These are phyloP conservation scores for Oryza nivara DNA, from an alignment of 176 grass and related monocot species.

Conservation along the genomic window DNA sequence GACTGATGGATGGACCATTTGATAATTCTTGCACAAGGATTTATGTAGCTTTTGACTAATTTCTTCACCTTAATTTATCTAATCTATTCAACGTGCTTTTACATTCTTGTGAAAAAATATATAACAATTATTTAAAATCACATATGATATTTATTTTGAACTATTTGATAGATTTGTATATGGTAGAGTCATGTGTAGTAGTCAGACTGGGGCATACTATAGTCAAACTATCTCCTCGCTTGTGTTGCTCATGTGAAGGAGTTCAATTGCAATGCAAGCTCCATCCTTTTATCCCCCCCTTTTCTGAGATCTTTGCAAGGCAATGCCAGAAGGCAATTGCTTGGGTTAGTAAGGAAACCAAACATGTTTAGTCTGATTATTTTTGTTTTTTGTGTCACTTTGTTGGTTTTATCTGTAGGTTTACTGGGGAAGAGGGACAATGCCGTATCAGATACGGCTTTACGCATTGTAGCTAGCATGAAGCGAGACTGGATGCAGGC, in stretches of 20 bases:
- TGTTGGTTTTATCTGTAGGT: conserved; percentile 51
- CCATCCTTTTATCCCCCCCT: neutral
- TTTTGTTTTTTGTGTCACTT: neutral
- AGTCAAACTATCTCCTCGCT: neutral
- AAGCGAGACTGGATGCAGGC: conserved; percentile 95
- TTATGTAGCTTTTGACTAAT: neutral
- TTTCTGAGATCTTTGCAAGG: neutral
- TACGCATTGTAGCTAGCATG: conserved; percentile 84
- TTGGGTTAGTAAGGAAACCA: neutral
- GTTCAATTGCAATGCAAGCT: neutral
- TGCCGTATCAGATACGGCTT: conserved; percentile 66
- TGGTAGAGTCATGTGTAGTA: neutral
- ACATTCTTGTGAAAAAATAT: neutral
- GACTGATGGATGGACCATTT: neutral
- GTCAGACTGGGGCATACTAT: neutral
- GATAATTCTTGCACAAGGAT: neutral
- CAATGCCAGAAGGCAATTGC: neutral
- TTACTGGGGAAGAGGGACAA: conserved; percentile 68
- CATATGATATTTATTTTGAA: neutral
- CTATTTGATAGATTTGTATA: neutral
- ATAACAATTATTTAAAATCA: neutral
- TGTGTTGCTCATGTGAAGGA: neutral
- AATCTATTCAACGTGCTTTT: neutral
- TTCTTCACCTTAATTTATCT: neutral
- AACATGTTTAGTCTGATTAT: conserved; percentile 17